Evolutionary conservation across 148 eudicot species (phyloP), one percentile per base, ranked within the genome.

Genomic region (Chenopodium suecicum): DNA sequence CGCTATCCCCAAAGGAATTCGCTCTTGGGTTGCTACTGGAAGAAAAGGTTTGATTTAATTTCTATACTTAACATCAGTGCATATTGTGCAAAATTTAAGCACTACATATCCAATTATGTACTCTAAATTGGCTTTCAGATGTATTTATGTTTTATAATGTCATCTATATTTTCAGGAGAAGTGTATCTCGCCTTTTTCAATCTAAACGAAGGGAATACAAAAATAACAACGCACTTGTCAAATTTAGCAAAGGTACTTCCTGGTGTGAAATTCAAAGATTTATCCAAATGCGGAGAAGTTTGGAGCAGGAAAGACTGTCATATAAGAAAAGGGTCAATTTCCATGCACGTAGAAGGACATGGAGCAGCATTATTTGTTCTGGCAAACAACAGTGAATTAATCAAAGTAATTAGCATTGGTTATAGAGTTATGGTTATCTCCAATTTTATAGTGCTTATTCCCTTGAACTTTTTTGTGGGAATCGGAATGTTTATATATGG

Each of bases 11-110:
- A 66, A 54, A 73, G 94, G 95, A 58, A 76, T 88, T 80, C 94
- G 94, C 50, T 88, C 95, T 68, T 97, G 98, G 99, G 83, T 94
- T 79, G 95, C 98, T 8, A 92, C 91, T 4, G 98, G 99, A 70
- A 87, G 91, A 83, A 87, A 70, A 88, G 99, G 99, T 97, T 37
- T 64, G 83, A 9, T 78, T 84, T 64, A 9, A 5, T 7, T 67
- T 8, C 37, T 31, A 47, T 13, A 41, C 1, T 1, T 37, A 44
- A 3, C 7, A 9, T n/a, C 52, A 23, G 58, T 1, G 54, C 56
- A 16, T 73, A 22, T 46, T 22, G 19, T 9, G 19, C 56, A 46
- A 7, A 47, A 47, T 73, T 22, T 17, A 27, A 27, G 27, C 27
- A 27, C 27, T 27, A 27, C 27, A 27, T 27, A 27, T 27, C 27